Evolutionary conservation across 495 filamentous ascomycete species (phyloP).

Genomic region (Penicillium turbatum): DNA sequence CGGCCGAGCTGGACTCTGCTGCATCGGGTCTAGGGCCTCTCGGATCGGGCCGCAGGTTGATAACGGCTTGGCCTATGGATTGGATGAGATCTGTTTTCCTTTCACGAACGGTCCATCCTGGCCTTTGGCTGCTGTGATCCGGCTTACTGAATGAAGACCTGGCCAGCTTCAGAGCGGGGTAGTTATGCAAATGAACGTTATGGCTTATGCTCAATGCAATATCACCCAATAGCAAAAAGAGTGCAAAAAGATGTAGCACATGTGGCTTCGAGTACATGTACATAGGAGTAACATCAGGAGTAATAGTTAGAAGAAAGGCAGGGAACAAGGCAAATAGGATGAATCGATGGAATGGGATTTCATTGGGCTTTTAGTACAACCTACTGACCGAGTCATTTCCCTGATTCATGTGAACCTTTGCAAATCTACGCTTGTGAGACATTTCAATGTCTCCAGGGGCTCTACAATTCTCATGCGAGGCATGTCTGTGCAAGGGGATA

Average conservation of each 20-base stretch:
- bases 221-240: background rate
- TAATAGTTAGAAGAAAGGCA: background rate
- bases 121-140: background rate
- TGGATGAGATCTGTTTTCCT: background rate
- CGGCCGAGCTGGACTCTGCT: conserved; percentile 1
- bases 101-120: background rate
- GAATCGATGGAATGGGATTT: too few species aligned
- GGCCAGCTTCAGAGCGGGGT: background rate
- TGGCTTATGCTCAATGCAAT: background rate
- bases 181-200: background rate
- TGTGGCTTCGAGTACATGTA: background rate
- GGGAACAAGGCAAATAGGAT: background rate
- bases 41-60: conserved; percentile 5
- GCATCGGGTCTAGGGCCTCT: conserved; percentile 7
- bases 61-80: conserved; percentile 4
- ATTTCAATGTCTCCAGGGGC: background rate
- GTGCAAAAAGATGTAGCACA: background rate
- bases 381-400: background rate
- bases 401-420: background rate
- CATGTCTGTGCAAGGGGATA: background rate
- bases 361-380: background rate
- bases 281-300: background rate
- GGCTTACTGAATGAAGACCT: background rate
- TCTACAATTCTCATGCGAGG: background rate
- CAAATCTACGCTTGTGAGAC: background rate